Conservation (phyloP, 2,329 filamentous ascomycete species). For the Botrytis deweyae region DNA sequence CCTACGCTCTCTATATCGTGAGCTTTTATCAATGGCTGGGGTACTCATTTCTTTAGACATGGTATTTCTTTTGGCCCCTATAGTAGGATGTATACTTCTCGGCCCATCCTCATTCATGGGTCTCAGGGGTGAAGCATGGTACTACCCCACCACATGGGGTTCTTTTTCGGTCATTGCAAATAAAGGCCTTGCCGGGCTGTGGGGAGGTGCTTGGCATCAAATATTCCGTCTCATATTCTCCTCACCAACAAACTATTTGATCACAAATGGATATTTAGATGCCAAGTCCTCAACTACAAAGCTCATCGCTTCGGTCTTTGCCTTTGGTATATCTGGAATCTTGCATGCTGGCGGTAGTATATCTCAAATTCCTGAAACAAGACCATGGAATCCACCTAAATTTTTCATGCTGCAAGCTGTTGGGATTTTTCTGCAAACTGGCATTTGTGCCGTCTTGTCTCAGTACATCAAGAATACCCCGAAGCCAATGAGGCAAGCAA, state of each 20-base stretch:
- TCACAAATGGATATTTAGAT: slow-evolving; percentile 43
- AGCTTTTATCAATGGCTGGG: slow-evolving; percentile 53
- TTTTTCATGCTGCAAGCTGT: slow-evolving; percentile 74
- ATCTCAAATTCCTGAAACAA: slow-evolving; percentile 56
- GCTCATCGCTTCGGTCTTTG: slow-evolving; percentile 45
- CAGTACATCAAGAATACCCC: slow-evolving; percentile 44
- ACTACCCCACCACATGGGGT: slow-evolving; percentile 61
- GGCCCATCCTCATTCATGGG: slow-evolving; percentile 50
- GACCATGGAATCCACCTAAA: slow-evolving; percentile 52
- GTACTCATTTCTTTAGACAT: slow-evolving; percentile 61
- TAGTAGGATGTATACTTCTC: slow-evolving; percentile 53
- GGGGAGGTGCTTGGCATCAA: slow-evolving; percentile 90
- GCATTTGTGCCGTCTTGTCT: slow-evolving; percentile 41
- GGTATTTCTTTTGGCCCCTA: slow-evolving; percentile 58
- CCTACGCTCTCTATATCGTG: slow-evolving; percentile 55
- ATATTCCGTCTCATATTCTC: slow-evolving; percentile 74
- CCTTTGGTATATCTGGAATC: slow-evolving; percentile 65
- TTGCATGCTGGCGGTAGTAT: slow-evolving; percentile 72
- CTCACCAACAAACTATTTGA: slow-evolving; percentile 55
- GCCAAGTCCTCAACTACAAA: slow-evolving; percentile 39
- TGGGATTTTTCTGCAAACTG: slow-evolving; percentile 62
- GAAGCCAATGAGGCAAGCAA: slow-evolving; percentile 46
- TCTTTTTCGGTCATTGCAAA: slow-evolving; percentile 56
- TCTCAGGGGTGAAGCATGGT: slow-evolving; percentile 57
- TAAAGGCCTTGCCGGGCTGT: slow-evolving; percentile 74